A percentile compares a stretch with the other conserved stretches of the same genome.
Evolutionary conservation across 352 stramenopile species (phyloP).

Genomic region (Phytopythium chamaehyphon): DNA sequence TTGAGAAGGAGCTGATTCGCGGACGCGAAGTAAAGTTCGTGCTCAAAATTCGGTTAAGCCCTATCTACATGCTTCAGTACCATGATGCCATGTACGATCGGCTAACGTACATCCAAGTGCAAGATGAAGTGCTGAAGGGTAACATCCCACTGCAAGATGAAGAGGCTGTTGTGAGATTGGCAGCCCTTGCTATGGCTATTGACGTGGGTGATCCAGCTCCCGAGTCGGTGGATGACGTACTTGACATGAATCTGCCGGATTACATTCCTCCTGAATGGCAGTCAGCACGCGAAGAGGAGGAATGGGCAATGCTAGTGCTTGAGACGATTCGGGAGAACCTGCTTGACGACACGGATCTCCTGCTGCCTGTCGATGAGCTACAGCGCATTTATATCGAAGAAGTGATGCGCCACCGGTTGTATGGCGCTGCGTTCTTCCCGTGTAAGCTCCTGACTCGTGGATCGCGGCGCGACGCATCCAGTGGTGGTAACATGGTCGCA

Average conservation of each 20-base stretch:
- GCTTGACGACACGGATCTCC: constrained; percentile 33
- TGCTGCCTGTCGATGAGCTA: constrained; percentile 44
- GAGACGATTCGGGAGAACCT: constrained; percentile 51
- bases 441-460: constrained; percentile 51
- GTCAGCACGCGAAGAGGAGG: constrained; percentile 53
- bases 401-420: constrained; percentile 73
- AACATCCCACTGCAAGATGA: constrained; percentile 82
- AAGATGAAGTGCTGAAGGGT: constrained; percentile 90
- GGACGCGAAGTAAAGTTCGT: constrained; percentile 90
- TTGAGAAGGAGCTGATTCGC: constrained; percentile 88
- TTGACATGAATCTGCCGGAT: constrained; percentile 73
- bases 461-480: constrained; percentile 9
- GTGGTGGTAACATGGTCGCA: constrained; percentile 6
- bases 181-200: constrained; percentile 75
- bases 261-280: constrained; percentile 86
- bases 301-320: constrained; percentile 79
- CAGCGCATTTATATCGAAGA: constrained; percentile 86
- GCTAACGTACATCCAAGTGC: constrained; percentile 87
- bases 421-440: constrained; percentile 88
- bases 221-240: constrained; percentile 46
- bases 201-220: constrained; percentile 65
- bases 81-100: constrained; percentile 82
- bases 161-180: constrained; percentile 70
- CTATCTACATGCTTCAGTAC: constrained; percentile 78
- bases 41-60: constrained; percentile 90